Conservation (phyloP, 2,329 filamentous ascomycete species). For the Didymella pomorum region DNA sequence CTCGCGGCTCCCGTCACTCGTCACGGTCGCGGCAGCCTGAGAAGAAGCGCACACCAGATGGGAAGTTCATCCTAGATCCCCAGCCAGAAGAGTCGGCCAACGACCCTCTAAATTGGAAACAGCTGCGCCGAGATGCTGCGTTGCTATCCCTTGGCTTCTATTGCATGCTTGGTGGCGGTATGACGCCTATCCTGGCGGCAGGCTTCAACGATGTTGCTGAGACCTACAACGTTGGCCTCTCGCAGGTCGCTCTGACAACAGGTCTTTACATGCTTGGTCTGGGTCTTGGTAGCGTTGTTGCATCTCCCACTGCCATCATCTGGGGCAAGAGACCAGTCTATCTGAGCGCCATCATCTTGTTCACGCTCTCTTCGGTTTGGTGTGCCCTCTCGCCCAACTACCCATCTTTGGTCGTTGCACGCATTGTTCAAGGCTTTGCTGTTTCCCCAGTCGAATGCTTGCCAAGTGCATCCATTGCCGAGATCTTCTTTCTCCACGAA, state of each 20-base stretch:
- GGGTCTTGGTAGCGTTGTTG: constrained; percentile 82
- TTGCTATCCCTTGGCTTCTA: constrained; percentile 87
- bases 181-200: constrained; percentile 88
- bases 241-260: constrained; percentile 83
- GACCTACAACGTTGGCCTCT: constrained; percentile 70
- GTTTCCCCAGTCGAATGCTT: constrained; percentile 92
- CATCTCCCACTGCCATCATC: constrained; percentile 89
- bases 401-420: constrained; percentile 77
- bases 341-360: constrained; percentile 77
- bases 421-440: constrained; percentile 86
- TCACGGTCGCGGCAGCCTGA: constrained; percentile 41
- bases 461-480: constrained; percentile 90
- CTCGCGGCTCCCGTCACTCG: constrained; percentile 35
- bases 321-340: constrained; percentile 93
- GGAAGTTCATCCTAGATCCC: constrained; percentile 85
- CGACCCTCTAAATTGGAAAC: constrained; percentile 91
- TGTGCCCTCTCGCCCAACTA: constrained; percentile 85
- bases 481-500: constrained; percentile 96
- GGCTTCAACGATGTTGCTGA: constrained; percentile 83
- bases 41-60: constrained; percentile 81
- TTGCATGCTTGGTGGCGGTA: constrained; percentile 91
- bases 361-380: constrained; percentile 81
- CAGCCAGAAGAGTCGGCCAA: constrained; percentile 91
- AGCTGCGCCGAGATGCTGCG: constrained; percentile 80
- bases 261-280: constrained; percentile 95